A percentile compares a stretch with the other conserved stretches of the same genome.
These are phyloP conservation scores for Umbelopsis ramanniana DNA, from an alignment of 192 early-diverging fungal species.

Conservation along the genomic window DNA sequence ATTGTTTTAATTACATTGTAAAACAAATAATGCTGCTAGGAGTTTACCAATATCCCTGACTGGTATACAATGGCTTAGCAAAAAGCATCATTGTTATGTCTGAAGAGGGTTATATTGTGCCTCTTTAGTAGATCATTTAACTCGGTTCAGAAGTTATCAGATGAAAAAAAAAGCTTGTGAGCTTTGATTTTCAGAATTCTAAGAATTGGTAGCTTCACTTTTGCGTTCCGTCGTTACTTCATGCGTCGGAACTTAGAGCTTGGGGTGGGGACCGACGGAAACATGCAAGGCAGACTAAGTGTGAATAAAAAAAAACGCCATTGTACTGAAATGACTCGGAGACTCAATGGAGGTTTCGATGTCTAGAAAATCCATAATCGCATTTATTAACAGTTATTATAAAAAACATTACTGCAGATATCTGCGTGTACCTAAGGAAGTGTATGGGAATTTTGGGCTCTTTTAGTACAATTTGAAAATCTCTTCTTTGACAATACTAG, in stretches of 20 bases:
- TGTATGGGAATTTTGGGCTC: neutral
- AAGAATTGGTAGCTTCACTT: neutral
- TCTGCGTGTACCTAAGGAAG: too few relatives aligned
- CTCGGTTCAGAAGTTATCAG: slow-evolving; percentile 14
- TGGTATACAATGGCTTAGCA: neutral
- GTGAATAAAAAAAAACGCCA: too few relatives aligned
- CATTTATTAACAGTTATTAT: too few relatives aligned
- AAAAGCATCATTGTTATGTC: too few relatives aligned
- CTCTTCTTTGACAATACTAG: neutral
- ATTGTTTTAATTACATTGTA: too few relatives aligned
- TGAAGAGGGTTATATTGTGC: neutral
- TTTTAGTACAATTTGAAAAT: neutral
- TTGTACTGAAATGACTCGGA: neutral
- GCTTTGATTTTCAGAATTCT: neutral
- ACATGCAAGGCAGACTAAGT: neutral
- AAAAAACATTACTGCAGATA: too few relatives aligned
- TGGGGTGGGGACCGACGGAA: neutral
- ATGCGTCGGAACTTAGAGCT: neutral
- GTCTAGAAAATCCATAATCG: too few relatives aligned
- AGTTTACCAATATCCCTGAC: too few relatives aligned
- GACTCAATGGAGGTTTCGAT: too few relatives aligned
- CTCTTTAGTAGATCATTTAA: neutral
- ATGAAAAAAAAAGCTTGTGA: neutral
- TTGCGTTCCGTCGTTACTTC: neutral
- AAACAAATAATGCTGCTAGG: too few relatives aligned